These are phyloP conservation scores for Didymella arachidicola DNA, from an alignment of 2,329 filamentous ascomycete species.

Conservation along the genomic window DNA sequence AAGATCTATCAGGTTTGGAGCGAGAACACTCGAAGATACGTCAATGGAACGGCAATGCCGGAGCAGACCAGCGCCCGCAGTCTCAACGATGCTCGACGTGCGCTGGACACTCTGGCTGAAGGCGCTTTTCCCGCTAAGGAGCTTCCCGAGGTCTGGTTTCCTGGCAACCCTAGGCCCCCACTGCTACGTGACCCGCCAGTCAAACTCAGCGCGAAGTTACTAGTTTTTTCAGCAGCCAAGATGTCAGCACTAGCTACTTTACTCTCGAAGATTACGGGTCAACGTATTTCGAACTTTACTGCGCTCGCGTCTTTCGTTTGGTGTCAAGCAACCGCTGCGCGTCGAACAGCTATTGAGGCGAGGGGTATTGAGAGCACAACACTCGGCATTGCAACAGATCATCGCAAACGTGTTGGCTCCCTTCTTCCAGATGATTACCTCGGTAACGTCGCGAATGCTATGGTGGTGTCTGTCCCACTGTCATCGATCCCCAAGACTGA, in stretches of 20 bases:
- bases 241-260: slow-evolving; percentile 1
- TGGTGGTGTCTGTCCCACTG: slow-evolving; percentile 8
- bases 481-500: not conserved
- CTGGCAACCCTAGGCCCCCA: not conserved
- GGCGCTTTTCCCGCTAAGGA: not conserved
- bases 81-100: slow-evolving; percentile 1
- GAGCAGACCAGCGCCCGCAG: not conserved
- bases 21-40: not conserved
- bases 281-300: slow-evolving; percentile 24
- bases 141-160: slow-evolving; percentile 5
- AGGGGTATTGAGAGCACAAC: slow-evolving; percentile 16
- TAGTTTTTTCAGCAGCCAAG: not conserved
- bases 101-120: slow-evolving; percentile 1
- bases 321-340: slow-evolving; percentile 29
- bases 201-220: slow-evolving; percentile 4
- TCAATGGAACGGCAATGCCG: not conserved
- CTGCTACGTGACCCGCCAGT: slow-evolving; percentile 2
- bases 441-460: slow-evolving; percentile 21
- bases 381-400: slow-evolving; percentile 24
- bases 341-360: slow-evolving; percentile 6
- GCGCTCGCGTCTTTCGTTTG: slow-evolving; percentile 30
- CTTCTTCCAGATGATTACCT: slow-evolving; percentile 12
- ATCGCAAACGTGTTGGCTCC: slow-evolving; percentile 8
- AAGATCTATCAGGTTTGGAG: slow-evolving; percentile 28
- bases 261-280: not conserved